Evolutionary conservation across 1,284 basidiomycete species (phyloP).

Genomic region (Apiotrichum akiyoshidainum): DNA sequence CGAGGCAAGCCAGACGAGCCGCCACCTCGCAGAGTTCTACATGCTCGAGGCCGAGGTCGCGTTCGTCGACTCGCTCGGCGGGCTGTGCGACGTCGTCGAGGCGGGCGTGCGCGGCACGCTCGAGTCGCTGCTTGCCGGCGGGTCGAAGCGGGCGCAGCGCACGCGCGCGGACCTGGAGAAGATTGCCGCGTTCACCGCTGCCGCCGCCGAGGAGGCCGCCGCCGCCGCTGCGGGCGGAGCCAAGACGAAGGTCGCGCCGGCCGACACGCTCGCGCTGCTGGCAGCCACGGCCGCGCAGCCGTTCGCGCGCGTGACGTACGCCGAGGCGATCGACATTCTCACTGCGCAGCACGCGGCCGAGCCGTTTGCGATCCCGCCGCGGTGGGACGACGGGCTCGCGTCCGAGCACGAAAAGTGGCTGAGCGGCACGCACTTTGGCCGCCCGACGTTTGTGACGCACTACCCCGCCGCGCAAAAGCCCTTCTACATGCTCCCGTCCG

Average conservation of each 20-base stretch:
- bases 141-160: constrained; percentile 18
- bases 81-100: constrained; percentile 71
- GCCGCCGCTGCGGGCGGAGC: constrained; percentile 1
- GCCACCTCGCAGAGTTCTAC: constrained; percentile 98
- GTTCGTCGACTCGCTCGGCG: constrained; percentile 55
- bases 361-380: constrained; percentile 60
- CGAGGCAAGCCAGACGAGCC: constrained; percentile 77
- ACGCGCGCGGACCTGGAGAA: constrained; percentile 29
- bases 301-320: constrained; percentile 69
- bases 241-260: background rate
- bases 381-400: constrained; percentile 69
- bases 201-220: background rate
- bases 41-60: constrained; percentile 95
- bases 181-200: constrained; percentile 2
- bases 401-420: constrained; percentile 93
- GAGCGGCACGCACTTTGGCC: constrained; percentile 58
- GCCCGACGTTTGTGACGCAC: constrained; percentile 86
- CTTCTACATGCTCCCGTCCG: constrained; percentile 81
- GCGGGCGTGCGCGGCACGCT: constrained; percentile 49
- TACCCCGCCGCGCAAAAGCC: constrained; percentile 83
- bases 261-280: constrained; percentile 19
- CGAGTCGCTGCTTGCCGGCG: constrained; percentile 19
- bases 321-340: constrained; percentile 67
- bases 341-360: constrained; percentile 47
- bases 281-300: constrained; percentile 24